Conservation (phyloP, 2,329 filamentous ascomycete genomes). For the Nothopassalora personata region DNA sequence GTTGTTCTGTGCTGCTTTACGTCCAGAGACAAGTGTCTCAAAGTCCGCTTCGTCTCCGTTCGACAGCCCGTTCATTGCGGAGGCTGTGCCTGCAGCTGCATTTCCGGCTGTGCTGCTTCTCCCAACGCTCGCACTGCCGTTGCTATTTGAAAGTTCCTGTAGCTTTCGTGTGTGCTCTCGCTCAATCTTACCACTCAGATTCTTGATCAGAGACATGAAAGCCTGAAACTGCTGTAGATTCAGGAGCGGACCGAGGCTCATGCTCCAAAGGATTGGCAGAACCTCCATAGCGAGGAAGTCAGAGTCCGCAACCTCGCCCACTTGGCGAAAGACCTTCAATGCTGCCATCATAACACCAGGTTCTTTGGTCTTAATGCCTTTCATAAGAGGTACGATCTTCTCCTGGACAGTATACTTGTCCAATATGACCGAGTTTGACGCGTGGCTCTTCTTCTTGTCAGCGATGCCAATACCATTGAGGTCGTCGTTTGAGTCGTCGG, state of each 20-base stretch:
- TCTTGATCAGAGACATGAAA: constrained; percentile 86
- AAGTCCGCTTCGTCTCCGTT: constrained; percentile 70
- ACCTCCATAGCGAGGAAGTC: constrained; percentile 92
- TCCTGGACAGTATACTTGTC: constrained; percentile 99
- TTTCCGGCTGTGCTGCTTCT: constrained; percentile 28
- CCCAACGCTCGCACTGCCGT: constrained; percentile 20
- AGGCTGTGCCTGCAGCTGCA: constrained; percentile 54
- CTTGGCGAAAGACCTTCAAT: constrained; percentile 74
- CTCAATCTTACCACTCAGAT: constrained; percentile 72
- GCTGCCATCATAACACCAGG: constrained; percentile 96
- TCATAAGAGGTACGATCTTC: constrained; percentile 85
- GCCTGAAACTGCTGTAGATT: constrained; percentile 78
- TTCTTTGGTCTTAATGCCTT: constrained; percentile 94
- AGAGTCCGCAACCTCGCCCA: constrained; percentile 74
- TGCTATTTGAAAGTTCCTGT: constrained; percentile 67
- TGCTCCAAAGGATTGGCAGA: constrained; percentile 82
- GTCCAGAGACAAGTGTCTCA: constrained; percentile 81
- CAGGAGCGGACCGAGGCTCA: constrained; percentile 83
- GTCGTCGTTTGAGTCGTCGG: constrained; percentile 54
- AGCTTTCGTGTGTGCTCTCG: constrained; percentile 84
- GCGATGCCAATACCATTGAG: constrained; percentile 61
- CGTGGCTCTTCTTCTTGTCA: constrained; percentile 41
- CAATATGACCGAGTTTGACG: constrained; percentile 57
- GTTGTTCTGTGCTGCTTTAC: constrained; percentile 38
- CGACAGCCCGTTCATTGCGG: constrained; percentile 52